phyloP scores from a whole-genome alignment of 345 rosid species.

The Aegle marmelos region DNA sequence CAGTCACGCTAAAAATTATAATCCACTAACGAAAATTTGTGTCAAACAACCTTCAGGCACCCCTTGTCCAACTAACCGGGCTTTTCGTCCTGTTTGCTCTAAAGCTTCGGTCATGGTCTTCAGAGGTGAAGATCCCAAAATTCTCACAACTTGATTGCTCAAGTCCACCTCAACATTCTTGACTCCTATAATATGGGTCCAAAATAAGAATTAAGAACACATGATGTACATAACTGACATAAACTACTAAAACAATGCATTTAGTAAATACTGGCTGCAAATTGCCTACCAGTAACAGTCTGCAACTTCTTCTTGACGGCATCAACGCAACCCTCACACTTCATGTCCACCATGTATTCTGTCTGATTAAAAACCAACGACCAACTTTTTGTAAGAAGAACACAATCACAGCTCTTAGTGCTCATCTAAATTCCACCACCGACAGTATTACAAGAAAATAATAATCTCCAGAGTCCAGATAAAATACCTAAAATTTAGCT shows the following conservation, averaged over 20 bases:
- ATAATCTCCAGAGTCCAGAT: background rate
- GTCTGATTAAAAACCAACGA: constrained; percentile 41
- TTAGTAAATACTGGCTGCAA: background rate
- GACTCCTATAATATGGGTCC: constrained; percentile 47
- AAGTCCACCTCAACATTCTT: constrained; percentile 83
- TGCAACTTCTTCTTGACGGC: constrained; percentile 79
- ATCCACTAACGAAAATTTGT: background rate
- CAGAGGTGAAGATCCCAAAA: constrained; percentile 76
- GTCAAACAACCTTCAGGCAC: constrained; percentile 73
- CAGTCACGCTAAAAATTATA: background rate
- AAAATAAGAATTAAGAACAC: constrained; percentile 11
- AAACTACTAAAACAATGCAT: background rate
- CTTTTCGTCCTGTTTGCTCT: constrained; percentile 84
- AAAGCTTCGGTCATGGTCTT: constrained; percentile 75
- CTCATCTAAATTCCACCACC: background rate
- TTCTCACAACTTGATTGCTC: constrained; percentile 75
- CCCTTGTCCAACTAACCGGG: constrained; percentile 91
- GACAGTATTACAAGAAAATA: background rate
- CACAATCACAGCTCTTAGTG: background rate
- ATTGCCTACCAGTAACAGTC: constrained; percentile 53
- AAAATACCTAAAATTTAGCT: background rate
- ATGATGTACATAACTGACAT: background rate
- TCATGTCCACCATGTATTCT: constrained; percentile 97
- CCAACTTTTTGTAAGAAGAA: background rate
- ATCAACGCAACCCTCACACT: constrained; percentile 82